Base-by-base conservation (phyloP, 495 filamentous ascomycete genomes). In the Penicillium goetzii region DNA sequence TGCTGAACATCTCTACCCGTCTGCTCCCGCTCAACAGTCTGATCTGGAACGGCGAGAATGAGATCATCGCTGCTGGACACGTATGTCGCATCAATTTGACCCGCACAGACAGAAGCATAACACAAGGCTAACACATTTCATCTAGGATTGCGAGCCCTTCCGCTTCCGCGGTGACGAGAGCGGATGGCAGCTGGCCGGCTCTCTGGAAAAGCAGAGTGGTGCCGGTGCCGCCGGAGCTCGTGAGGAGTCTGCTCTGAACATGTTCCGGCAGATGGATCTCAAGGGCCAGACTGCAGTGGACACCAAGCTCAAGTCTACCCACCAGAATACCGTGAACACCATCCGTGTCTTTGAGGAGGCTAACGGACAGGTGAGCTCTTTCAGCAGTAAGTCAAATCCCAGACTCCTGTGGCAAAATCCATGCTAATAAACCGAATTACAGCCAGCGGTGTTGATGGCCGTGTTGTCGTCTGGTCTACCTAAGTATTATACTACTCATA, bases 191-290 rank as follows among this genome's bases (percentile, higher is more conserved):
- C 80, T 97, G 51, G 86, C 85, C 14, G 94, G 94, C 28, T 92
- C 91, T 4, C 75, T 98, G 51, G 95, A 98, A 75, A 77, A 75
- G 0, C 84, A 86, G 68, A 71, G 76, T 25, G 78, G 84, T 0
- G 74, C 79, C 1, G 85, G 83, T 21, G 50, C 80, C 28, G 81
- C 78, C 5, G 86, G 83, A 60, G 86, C 81, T 81, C 90, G 88
- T 70, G 92, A 85, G 76, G 91, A 85, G 74, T 92, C 89, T 67
- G 95, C 95, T n/a, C 81, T 97, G 72, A 97, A 98, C 74, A 97
- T 97, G 96, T 99, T 99, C 83, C 86, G 86, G 72, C 93, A 97
- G 78, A 97, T 99, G 96, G 95, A 99, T 74, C 81, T 98, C 62
- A 97, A 93, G 81, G 95, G 95, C 40, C 96, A 97, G 77, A 76